Percentiles rank a stretch among this genome's conserved stretches.
phyloP scores from a whole-genome alignment of 192 early-diverging fungal genomes.

The Coemansia sp. region DNA sequence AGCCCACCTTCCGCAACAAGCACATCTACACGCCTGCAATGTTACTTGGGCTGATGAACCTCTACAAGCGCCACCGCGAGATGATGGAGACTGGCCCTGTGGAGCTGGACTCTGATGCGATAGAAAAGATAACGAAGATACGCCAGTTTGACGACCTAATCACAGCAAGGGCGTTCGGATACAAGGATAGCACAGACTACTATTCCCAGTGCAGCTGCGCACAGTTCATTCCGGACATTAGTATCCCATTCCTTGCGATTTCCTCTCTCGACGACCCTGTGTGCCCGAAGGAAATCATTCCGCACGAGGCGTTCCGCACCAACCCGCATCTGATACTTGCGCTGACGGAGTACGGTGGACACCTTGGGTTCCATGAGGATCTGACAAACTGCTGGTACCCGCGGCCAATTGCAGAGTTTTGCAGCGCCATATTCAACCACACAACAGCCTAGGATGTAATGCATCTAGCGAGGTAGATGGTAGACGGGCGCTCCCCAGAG shows the following conservation, averaged over 20 bases:
- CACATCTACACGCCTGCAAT: constrained; percentile 62
- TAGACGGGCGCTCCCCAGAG: no score
- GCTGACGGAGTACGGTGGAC: constrained; percentile 80
- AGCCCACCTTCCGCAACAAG: constrained; percentile 56
- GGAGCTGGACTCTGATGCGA: constrained; percentile 53
- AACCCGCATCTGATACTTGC: constrained; percentile 84
- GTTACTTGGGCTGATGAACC: constrained; percentile 56
- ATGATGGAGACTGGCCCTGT: constrained; percentile 50
- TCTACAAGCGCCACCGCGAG: constrained; percentile 54
- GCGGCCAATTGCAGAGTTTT: constrained; percentile 68
- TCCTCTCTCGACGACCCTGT: constrained; percentile 92
- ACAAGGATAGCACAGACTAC: constrained; percentile 81
- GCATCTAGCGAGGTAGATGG: neutral
- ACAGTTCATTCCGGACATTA: constrained; percentile 62
- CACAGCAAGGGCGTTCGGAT: constrained; percentile 73
- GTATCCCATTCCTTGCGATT: constrained; percentile 81
- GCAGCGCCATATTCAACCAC: constrained; percentile 56
- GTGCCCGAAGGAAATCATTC: constrained; percentile 63
- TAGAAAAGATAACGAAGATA: constrained; percentile 60
- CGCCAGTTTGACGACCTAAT: constrained; percentile 82
- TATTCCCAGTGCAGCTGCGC: constrained; percentile 64
- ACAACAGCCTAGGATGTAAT: neutral
- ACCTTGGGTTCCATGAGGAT: constrained; percentile 85
- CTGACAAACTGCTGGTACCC: constrained; percentile 58
- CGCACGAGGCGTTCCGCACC: constrained; percentile 63